Evolutionary conservation across 1,139 yeast species (phyloP).

Genomic region (Taiozyma sp.): DNA sequence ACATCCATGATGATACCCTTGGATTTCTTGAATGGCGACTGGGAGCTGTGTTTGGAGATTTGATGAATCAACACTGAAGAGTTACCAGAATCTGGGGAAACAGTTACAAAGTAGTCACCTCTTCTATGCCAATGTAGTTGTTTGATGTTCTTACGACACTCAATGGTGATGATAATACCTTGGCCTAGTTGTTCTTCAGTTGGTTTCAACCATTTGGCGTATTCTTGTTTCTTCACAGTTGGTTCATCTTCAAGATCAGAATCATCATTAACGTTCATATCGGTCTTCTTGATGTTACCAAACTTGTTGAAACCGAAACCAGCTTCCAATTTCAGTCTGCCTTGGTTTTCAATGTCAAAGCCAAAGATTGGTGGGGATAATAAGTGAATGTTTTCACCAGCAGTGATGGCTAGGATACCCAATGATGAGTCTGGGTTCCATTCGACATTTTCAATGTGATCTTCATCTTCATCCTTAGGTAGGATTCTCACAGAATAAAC

Average conservation of each 20-base stretch:
- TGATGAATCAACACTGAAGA: slow-evolving; percentile 92
- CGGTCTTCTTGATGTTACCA: slow-evolving; percentile 49
- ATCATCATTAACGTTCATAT: slow-evolving; percentile 25
- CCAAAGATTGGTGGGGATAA: slow-evolving; percentile 91
- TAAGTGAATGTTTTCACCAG: slow-evolving; percentile 74
- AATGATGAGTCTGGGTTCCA: slow-evolving; percentile 83
- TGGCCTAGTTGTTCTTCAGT: slow-evolving; percentile 50
- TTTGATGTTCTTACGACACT: slow-evolving; percentile 67
- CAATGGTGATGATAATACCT: slow-evolving; percentile 73
- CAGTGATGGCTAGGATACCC: slow-evolving; percentile 79
- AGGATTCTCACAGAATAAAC: slow-evolving; percentile 57
- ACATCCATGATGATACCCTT: slow-evolving; percentile 96
- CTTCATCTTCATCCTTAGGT: slow-evolving; percentile 41
- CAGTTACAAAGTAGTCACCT: slow-evolving; percentile 95
- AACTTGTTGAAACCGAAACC: slow-evolving; percentile 91
- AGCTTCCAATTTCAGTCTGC: slow-evolving; percentile 72
- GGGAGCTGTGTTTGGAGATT: slow-evolving; percentile 91
- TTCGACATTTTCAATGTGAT: slow-evolving; percentile 73
- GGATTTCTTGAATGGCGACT: slow-evolving; percentile 90
- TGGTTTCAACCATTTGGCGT: slow-evolving; percentile 85
- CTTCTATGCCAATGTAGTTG: slow-evolving; percentile 93
- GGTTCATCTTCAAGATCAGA: slow-evolving; percentile 33
- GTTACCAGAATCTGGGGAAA: slow-evolving; percentile 84
- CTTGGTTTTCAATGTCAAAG: slow-evolving; percentile 76
- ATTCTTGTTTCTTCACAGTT: slow-evolving; percentile 46